Percentiles rank a stretch among this genome's conserved stretches.
Conservation (phyloP, 2,329 filamentous ascomycete genomes). For the Pyricularia grisea region DNA sequence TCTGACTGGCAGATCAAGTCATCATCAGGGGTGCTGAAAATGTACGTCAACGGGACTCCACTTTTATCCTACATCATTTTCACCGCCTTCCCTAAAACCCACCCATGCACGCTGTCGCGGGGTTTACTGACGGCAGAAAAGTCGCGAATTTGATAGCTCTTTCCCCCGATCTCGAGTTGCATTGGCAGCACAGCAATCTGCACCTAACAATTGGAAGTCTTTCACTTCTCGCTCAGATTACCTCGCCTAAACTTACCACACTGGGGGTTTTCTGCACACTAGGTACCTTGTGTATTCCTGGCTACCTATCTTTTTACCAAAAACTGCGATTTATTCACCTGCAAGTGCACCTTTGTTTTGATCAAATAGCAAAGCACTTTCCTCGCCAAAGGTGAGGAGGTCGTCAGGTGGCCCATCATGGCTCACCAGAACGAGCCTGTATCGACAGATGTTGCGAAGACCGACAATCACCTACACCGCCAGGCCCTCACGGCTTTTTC, state of each 20-base stretch:
- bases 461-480: not conserved
- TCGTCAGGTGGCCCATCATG: not conserved
- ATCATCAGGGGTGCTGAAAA: not conserved
- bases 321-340: not conserved
- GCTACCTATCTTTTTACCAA: not conserved
- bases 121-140: not conserved
- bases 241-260: not conserved
- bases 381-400: not conserved
- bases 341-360: not conserved
- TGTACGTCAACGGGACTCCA: not conserved
- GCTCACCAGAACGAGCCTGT: not conserved
- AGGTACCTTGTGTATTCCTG: not conserved
- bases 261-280: too few species aligned
- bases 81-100: not conserved
- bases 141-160: not conserved
- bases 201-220: not conserved
- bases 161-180: not conserved
- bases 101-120: not conserved
- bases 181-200: not conserved
- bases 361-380: not conserved
- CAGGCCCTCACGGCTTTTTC: conserved; percentile 8
- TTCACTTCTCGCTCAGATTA: not conserved
- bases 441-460: not conserved
- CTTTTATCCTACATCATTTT: not conserved
- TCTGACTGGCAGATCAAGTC: not conserved